Evolutionary conservation across 139 green algal genomes (phyloP).

Genomic region (Desmodesmus armatus): DNA sequence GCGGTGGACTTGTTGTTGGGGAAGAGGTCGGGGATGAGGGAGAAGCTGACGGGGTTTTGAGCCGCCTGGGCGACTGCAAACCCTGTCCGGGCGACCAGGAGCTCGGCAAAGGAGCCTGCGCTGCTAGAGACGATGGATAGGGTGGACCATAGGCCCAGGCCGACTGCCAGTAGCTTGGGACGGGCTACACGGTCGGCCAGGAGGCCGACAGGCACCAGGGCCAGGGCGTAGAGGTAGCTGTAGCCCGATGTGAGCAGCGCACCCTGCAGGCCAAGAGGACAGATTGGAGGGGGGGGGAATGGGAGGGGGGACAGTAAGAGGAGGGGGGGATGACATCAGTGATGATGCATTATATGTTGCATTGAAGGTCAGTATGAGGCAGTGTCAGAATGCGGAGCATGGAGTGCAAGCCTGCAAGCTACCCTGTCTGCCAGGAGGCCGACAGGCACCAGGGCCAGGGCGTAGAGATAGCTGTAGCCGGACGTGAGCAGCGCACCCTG

Average conservation of each 20-base stretch:
- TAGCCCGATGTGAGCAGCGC: constrained; percentile 65
- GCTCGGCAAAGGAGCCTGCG: constrained; percentile 62
- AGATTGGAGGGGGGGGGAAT: constrained; percentile 6
- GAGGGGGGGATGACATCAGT: too few species aligned
- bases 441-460: constrained; percentile 82
- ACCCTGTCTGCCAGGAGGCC: constrained; percentile 83
- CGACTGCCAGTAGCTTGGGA: constrained; percentile 78
- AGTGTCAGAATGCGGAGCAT: too few species aligned
- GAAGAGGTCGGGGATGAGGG: constrained; percentile 92
- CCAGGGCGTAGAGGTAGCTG: constrained; percentile 83
- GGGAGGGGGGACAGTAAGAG: not conserved
- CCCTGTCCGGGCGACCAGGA: constrained; percentile 75
- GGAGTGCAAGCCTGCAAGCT: too few species aligned
- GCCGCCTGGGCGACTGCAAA: constrained; percentile 87
- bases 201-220: constrained; percentile 84
- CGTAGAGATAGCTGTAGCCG: constrained; percentile 80
- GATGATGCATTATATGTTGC: not conserved
- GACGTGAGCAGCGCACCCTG: constrained; percentile 65
- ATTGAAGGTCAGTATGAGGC: not conserved
- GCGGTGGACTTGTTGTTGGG: constrained; percentile 82
- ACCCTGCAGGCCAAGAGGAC: too few species aligned
- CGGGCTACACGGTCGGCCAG: constrained; percentile 75
- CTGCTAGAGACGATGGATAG: constrained; percentile 75
- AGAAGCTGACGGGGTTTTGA: constrained; percentile 88
- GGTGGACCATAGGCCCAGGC: constrained; percentile 75